These are phyloP conservation scores for Serpula lacrymans DNA, from an alignment of 768 basidiomycete genomes.

Conservation along the genomic window DNA sequence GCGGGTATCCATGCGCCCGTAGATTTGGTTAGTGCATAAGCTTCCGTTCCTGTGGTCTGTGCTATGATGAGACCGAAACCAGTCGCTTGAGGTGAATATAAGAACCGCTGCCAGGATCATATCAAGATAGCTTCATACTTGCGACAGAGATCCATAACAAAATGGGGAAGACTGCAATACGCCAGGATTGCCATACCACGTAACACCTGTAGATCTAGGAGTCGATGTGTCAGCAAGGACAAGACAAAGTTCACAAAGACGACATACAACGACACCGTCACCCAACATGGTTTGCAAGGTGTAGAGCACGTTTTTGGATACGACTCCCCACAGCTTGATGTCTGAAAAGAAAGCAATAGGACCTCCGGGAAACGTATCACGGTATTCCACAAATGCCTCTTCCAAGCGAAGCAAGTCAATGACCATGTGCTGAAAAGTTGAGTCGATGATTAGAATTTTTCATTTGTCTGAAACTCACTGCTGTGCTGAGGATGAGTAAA, in stretches of 20 bases:
- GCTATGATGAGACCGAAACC: constrained; percentile 5
- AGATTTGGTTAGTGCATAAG: neutral
- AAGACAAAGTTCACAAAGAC: neutral
- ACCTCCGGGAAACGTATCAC: constrained; percentile 14
- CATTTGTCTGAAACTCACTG: constrained; percentile 5
- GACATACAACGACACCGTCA: too few relatives aligned
- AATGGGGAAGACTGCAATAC: constrained; percentile 9
- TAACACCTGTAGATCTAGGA: constrained; percentile 21
- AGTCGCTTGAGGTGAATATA: neutral
- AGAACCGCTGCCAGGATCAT: too few relatives aligned
- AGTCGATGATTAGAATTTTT: neutral
- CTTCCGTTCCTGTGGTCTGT: constrained; percentile 2
- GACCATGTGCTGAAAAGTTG: constrained; percentile 2
- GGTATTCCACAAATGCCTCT: constrained; percentile 12
- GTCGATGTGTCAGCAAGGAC: neutral
- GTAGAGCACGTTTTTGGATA: constrained; percentile 18
- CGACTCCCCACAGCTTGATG: constrained; percentile 13
- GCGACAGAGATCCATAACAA: constrained; percentile 14
- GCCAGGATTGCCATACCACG: constrained; percentile 14
- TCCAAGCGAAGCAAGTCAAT: constrained; percentile 8
- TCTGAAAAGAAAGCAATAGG: constrained; percentile 17
- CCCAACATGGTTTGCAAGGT: constrained; percentile 20
- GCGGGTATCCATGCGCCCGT: constrained; percentile 5
- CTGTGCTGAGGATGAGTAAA: constrained; percentile 14
- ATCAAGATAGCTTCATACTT: too few relatives aligned